Base-by-base conservation (phyloP, 177 flowering plant species). In the Tripterygium wilfordii region DNA sequence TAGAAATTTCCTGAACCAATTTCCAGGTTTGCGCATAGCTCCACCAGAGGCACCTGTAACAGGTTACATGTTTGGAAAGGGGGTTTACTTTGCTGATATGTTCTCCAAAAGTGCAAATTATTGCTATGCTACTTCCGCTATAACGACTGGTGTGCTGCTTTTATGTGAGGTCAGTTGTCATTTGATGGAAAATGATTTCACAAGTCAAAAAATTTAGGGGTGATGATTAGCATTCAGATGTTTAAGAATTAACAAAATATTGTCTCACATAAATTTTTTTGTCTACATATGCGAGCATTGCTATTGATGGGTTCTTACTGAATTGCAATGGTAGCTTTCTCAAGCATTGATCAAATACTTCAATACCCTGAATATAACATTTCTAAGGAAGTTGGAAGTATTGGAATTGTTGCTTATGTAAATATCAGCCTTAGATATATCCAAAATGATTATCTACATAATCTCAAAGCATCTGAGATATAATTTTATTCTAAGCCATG, bases 61-160 rank as follows among this genome's bases (percentile, higher is more conserved):
- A 20, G 98, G 98, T 42, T 88, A 88, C 70, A 91, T 85, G 95
- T 91, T 91, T 64, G 96, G 98, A 21, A 91, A 91, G 59, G 98
- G 98, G 27, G 90, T 91, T 47, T 91, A 91, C 66, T 91, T 91
- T 76, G 96, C 98, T 25, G 98, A 91, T 45, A 91, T 91, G 98
- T 91, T 91, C 76, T 88, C 98, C 31, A 88, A 88, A 76, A 91
- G 96, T 75, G 98, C 96, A 58, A 88, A 85, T 45, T 91, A 88
- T 53, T 88, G 95, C 75, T 78, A 67, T 67, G 63, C 98, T 44
- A 48, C 63, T 58, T 13, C 19, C 35, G 27, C 64, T 14, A 49
- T 70, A 44, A 44, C 65, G n/a, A 15, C 73, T 54, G 98, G 95
- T 2, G 95, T 91, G 55, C 85, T 91, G 62, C 90, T 91, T 62